Evolutionary conservation across 2,329 filamentous ascomycete genomes (phyloP).

Genomic region (Aspergillus ibericus): DNA sequence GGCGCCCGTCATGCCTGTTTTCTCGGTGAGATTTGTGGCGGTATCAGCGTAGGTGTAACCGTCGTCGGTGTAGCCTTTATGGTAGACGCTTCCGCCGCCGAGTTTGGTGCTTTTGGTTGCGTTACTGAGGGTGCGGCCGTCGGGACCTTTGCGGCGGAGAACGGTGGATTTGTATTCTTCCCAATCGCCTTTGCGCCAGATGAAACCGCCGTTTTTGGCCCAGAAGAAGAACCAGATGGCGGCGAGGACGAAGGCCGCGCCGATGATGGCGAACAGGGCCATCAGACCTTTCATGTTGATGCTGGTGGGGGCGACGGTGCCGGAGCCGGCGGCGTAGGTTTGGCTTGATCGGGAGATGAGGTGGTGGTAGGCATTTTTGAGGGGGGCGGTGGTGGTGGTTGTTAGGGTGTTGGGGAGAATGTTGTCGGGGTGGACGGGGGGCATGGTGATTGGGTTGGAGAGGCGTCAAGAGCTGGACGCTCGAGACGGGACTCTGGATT

Average conservation of each 20-base stretch:
- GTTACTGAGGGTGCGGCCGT: slow-evolving; percentile 80
- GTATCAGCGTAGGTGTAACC: slow-evolving; percentile 50
- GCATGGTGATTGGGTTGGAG: slow-evolving; percentile 25
- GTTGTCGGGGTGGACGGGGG: slow-evolving; percentile 29
- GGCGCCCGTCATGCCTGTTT: slow-evolving; percentile 6
- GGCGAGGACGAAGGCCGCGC: slow-evolving; percentile 69
- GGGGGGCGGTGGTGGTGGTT: slow-evolving; percentile 26
- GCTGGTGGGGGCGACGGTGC: slow-evolving; percentile 40
- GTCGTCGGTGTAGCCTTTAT: slow-evolving; percentile 65
- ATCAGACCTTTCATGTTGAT: slow-evolving; percentile 67
- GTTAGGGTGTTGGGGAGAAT: slow-evolving; percentile 9
- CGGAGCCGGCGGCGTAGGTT: slow-evolving; percentile 33
- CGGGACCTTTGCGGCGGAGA: slow-evolving; percentile 80
- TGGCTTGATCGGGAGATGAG: slow-evolving; percentile 31
- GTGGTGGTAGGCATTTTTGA: slow-evolving; percentile 16
- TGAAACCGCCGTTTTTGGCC: slow-evolving; percentile 93
- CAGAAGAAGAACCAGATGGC: slow-evolving; percentile 99
- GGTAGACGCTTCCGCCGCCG: slow-evolving; percentile 78
- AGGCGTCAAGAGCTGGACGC: slow-evolving; percentile 37
- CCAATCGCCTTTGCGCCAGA: slow-evolving; percentile 85
- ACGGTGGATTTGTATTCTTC: slow-evolving; percentile 98
- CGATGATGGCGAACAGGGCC: slow-evolving; percentile 81
- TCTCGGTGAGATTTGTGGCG: slow-evolving; percentile 44
- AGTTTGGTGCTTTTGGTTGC: slow-evolving; percentile 80
- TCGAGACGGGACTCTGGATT: slow-evolving; percentile 34